A percentile compares a stretch with the other conserved stretches of the same genome.
phyloP scores from a whole-genome alignment of 1,139 yeast species.

The Williopsis jadinii region DNA sequence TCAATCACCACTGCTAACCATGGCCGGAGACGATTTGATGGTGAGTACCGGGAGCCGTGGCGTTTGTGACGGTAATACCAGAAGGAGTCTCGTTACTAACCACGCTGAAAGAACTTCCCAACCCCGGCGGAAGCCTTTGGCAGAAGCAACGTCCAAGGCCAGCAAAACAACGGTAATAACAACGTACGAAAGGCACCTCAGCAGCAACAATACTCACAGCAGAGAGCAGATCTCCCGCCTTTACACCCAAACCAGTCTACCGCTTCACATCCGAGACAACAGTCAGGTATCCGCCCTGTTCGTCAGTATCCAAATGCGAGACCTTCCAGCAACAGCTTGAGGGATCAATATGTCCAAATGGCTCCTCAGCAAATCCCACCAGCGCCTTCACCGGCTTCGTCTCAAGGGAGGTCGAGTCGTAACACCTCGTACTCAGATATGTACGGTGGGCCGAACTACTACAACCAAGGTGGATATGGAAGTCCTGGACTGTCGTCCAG shows the following conservation, averaged over 20 bases:
- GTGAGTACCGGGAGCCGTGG: conserved; percentile 10
- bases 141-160: conserved; percentile 7
- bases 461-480: background rate
- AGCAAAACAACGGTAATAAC: conserved; percentile 2
- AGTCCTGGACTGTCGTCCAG: background rate
- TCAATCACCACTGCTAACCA: no score
- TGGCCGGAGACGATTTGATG: conserved; percentile 17
- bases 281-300: background rate
- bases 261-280: conserved; percentile 1
- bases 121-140: conserved; percentile 27
- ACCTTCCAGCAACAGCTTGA: conserved; percentile 1
- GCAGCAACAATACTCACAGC: conserved; percentile 8
- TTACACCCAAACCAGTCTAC: conserved; percentile 5
- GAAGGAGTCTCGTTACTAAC: no score
- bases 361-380: conserved; percentile 1
- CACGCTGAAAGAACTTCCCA: conserved; percentile 20
- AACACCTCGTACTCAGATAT: background rate
- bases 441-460: background rate
- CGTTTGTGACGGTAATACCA: background rate
- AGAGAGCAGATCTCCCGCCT: conserved; percentile 2
- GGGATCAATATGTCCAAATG: conserved; percentile 1
- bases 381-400: background rate
- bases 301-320: background rate
- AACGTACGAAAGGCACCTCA: conserved; percentile 2
- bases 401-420: background rate